A percentile compares a stretch with the other conserved stretches of the same genome.
These are phyloP conservation scores for Coleophoma crateriformis DNA, from an alignment of 2,329 filamentous ascomycete genomes.

Conservation along the genomic window DNA sequence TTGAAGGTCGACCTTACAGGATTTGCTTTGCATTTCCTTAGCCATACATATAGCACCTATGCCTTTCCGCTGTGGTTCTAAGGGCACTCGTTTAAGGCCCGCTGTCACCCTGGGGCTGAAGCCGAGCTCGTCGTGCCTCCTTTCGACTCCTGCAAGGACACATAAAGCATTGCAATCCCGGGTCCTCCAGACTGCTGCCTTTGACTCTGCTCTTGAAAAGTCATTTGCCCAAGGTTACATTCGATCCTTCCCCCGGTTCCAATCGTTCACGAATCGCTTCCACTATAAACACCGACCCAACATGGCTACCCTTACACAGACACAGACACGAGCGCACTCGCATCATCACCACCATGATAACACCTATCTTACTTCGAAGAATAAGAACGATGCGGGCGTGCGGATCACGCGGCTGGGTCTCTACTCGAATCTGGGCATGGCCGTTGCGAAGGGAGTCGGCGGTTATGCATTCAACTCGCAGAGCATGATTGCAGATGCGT, in stretches of 20 bases:
- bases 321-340: constrained; percentile 34
- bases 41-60: constrained; percentile 11
- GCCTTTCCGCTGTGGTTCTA: constrained; percentile 19
- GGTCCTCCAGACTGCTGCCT: constrained; percentile 22
- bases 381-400: constrained; percentile 89
- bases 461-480: constrained; percentile 95
- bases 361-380: constrained; percentile 70
- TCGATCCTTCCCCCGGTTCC: constrained; percentile 17
- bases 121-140: constrained; percentile 2
- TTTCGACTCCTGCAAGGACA: constrained; percentile 19
- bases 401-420: constrained; percentile 87
- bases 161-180: constrained; percentile 23
- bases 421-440: constrained; percentile 90
- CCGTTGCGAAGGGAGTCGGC: constrained; percentile 84
- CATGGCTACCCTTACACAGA: constrained; percentile 24
- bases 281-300: constrained; percentile 14
- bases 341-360: constrained; percentile 73
- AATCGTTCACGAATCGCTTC: constrained; percentile 16
- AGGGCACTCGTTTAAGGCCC: constrained; percentile 21
- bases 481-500: constrained; percentile 86
- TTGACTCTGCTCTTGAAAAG: constrained; percentile 11
- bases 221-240: constrained; percentile 13
- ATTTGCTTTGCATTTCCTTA: constrained; percentile 3
- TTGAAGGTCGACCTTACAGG: constrained; percentile 5
- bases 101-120: constrained; percentile 19